A percentile compares a stretch with the other conserved stretches of the same genome.
Evolutionary conservation across 768 basidiomycete species (phyloP).

Genomic region (Fibroporia radiculosa): DNA sequence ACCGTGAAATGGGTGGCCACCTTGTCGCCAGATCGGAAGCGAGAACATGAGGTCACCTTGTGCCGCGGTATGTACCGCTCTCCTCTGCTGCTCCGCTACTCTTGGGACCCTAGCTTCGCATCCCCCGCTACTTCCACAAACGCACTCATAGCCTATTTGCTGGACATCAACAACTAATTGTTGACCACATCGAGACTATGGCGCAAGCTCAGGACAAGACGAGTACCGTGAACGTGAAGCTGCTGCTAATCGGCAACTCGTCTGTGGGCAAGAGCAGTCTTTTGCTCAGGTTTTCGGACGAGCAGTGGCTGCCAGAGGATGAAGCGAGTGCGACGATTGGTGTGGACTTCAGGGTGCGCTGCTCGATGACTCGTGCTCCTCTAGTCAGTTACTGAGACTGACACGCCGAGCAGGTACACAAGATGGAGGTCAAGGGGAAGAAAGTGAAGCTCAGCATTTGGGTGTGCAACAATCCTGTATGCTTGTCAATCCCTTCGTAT

Average conservation of each 20-base stretch:
- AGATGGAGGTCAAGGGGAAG: conserved; percentile 78
- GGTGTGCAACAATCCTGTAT: conserved; percentile 42
- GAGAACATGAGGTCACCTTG: conserved; percentile 11
- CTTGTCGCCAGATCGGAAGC: too few relatives aligned
- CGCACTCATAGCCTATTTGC: too few relatives aligned
- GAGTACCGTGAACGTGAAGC: conserved; percentile 65
- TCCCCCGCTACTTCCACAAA: background rate
- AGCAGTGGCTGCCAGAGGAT: conserved; percentile 90
- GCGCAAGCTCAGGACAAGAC: conserved; percentile 11
- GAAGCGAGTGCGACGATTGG: conserved; percentile 82
- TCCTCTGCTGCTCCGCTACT: conserved; percentile 2
- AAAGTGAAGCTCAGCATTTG: conserved; percentile 94
- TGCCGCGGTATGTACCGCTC: conserved; percentile 6
- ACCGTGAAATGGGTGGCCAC: too few relatives aligned
- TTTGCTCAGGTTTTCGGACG: conserved; percentile 90
- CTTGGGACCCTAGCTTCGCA: too few relatives aligned
- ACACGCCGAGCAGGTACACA: conserved; percentile 55
- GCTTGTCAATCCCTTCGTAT: background rate
- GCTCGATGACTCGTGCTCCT: background rate
- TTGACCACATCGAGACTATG: background rate
- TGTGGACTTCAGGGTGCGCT: conserved; percentile 77
- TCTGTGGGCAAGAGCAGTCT: conserved; percentile 92
- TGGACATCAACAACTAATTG: background rate
- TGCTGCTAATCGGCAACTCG: conserved; percentile 80
- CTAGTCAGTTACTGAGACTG: background rate